A percentile compares a stretch with the other conserved stretches of the same genome.
Evolutionary conservation across 2,329 filamentous ascomycete genomes (phyloP).

Genomic region (Orbilia javanica): DNA sequence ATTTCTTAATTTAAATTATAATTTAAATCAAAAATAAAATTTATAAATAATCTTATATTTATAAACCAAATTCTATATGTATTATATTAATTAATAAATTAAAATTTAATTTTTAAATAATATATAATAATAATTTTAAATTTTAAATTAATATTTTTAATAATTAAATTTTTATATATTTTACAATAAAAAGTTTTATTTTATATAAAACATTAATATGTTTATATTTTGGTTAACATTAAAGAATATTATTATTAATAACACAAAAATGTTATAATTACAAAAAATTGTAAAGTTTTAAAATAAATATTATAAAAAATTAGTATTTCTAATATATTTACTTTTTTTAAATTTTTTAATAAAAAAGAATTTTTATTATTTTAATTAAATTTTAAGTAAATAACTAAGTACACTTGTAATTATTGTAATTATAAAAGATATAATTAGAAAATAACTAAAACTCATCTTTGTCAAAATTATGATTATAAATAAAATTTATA

Average conservation of each 20-base stretch:
- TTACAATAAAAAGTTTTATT: slow-evolving; percentile 1
- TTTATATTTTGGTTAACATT: slow-evolving; percentile 4
- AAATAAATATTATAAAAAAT: slow-evolving; percentile 5
- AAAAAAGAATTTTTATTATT: not conserved
- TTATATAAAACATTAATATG: not conserved
- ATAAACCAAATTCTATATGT: too few species aligned
- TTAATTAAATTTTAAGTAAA: not conserved
- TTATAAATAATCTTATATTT: not conserved
- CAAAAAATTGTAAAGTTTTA: slow-evolving; percentile 10
- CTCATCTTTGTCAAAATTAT: not conserved
- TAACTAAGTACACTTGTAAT: not conserved
- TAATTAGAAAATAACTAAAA: not conserved
- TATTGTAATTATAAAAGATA: not conserved
- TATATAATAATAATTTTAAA: not conserved
- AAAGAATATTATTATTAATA: slow-evolving; percentile 14
- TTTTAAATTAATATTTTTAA: slow-evolving; percentile 2
- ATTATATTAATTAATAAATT: not conserved
- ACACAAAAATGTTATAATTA: not conserved
- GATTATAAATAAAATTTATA: not conserved
- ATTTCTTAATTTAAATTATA: too few species aligned
- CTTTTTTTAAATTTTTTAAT: not conserved
- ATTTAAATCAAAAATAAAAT: not conserved
- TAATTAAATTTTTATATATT: not conserved
- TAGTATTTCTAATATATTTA: slow-evolving; percentile 8
- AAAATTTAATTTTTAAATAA: not conserved